These are phyloP conservation scores for Rhodosporidiobolus sp. DNA, from an alignment of 768 basidiomycete species.

Conservation along the genomic window DNA sequence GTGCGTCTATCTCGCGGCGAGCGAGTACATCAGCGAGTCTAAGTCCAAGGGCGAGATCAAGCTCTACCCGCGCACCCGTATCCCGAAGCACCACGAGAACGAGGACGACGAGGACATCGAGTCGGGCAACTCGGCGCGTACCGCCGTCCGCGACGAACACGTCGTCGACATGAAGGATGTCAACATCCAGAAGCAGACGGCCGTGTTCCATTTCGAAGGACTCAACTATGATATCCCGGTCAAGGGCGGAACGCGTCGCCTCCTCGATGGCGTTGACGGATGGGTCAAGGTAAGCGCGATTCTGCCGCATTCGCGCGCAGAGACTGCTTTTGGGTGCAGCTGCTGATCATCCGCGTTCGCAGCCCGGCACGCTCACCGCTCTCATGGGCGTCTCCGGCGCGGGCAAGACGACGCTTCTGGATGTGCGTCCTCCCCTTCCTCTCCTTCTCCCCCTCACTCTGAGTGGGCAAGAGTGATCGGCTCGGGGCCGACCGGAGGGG, in stretches of 20 bases:
- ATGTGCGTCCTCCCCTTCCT: no score
- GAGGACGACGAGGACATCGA: slow-evolving; percentile 37
- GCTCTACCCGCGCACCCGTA: slow-evolving; percentile 19
- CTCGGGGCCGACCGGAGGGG: no score
- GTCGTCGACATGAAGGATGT: neutral
- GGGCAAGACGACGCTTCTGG: slow-evolving; percentile 50
- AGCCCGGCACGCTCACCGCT: slow-evolving; percentile 47
- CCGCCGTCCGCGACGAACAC: slow-evolving; percentile 6
- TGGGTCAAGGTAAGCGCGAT: slow-evolving; percentile 48
- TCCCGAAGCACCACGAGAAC: slow-evolving; percentile 28
- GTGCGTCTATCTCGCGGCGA: slow-evolving; percentile 43
- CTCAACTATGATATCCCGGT: slow-evolving; percentile 36
- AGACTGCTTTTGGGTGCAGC: neutral
- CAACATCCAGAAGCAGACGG: neutral
- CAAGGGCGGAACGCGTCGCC: slow-evolving; percentile 35
- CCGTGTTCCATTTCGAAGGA: slow-evolving; percentile 11
- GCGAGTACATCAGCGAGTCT: slow-evolving; percentile 36
- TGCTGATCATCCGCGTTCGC: slow-evolving; percentile 45
- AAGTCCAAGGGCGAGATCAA: slow-evolving; percentile 26
- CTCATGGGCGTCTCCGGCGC: slow-evolving; percentile 55
- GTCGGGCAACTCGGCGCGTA: slow-evolving; percentile 9
- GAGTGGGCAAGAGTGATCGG: no score
- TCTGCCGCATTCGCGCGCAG: neutral
- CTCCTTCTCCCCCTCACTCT: no score
- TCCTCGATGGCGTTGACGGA: slow-evolving; percentile 41